phyloP scores from a whole-genome alignment of 1,284 basidiomycete species.

The Sporisorium exsertum region DNA sequence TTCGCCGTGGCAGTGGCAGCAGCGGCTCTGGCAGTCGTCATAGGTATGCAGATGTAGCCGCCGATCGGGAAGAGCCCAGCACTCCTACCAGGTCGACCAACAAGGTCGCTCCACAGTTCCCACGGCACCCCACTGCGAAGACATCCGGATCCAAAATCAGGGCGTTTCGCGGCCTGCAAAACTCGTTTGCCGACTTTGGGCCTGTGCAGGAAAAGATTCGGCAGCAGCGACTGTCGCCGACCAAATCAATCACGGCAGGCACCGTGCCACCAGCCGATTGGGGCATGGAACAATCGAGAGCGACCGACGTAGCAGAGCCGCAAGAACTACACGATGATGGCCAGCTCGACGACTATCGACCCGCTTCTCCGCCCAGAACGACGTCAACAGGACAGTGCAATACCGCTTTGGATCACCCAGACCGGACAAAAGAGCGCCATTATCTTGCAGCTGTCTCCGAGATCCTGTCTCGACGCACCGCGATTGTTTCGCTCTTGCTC shows the following conservation, averaged over 20 bases:
- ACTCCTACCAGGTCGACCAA: conserved; percentile 38
- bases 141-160: conserved; percentile 32
- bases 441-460: conserved; percentile 41
- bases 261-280: conserved; percentile 30
- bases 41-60: conserved; percentile 12
- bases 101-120: conserved; percentile 20
- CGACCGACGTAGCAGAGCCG: neutral
- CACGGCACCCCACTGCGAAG: conserved; percentile 14
- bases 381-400: neutral
- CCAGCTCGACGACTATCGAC: conserved; percentile 15
- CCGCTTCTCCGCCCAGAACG: neutral
- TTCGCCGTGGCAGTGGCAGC: conserved; percentile 28
- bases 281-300: conserved; percentile 20
- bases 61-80: conserved; percentile 27
- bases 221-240: conserved; percentile 29
- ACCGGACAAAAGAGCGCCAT: conserved; percentile 12
- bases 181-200: conserved; percentile 48
- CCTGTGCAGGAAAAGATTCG: conserved; percentile 39
- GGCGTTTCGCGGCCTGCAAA: conserved; percentile 41
- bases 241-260: neutral
- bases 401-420: neutral
- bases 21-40: conserved; percentile 24
- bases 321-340: conserved; percentile 10
- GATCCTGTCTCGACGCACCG: conserved; percentile 37
- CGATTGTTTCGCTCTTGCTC: conserved; percentile 41